Conservation (phyloP, 176 grass and related monocot genomes). For the Otatea glauca region DNA sequence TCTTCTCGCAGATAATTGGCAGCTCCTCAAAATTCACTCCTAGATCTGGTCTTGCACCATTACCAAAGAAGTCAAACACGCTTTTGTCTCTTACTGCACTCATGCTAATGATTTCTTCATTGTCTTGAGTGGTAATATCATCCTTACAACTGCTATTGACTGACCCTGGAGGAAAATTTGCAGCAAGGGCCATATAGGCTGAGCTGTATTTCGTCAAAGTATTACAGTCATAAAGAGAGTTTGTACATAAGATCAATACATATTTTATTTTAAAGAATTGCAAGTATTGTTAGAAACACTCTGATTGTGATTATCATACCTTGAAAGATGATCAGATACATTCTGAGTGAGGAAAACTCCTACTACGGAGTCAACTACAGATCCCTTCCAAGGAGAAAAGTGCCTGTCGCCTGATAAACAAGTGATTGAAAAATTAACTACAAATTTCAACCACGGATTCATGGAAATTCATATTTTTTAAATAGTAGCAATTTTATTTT, state of each 20-base stretch:
- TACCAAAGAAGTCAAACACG: conserved; percentile 40
- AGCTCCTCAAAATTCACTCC: conserved; percentile 41
- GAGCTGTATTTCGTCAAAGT: conserved; percentile 68
- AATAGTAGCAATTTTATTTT: not conserved
- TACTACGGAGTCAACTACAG: conserved; percentile 76
- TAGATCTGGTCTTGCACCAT: conserved; percentile 40
- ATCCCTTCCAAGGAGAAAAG: conserved; percentile 94
- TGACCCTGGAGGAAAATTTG: conserved; percentile 61
- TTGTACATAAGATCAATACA: not conserved
- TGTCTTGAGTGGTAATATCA: conserved; percentile 39
- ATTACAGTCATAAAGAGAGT: conserved; percentile 12
- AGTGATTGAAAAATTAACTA: conserved; percentile 13
- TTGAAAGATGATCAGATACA: conserved; percentile 83
- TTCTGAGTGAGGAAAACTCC: conserved; percentile 91
- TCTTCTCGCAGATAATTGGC: conserved; percentile 40
- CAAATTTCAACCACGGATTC: conserved; percentile 26
- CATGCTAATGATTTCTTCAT: conserved; percentile 45
- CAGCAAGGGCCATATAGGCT: conserved; percentile 82
- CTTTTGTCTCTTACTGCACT: conserved; percentile 38
- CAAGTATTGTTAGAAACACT: not conserved
- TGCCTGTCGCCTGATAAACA: conserved; percentile 66
- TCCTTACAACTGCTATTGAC: conserved; percentile 37
- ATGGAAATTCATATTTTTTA: not conserved
- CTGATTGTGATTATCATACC: conserved; percentile 44
- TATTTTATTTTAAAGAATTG: conserved; percentile 18